Conservation (phyloP, 768 basidiomycete genomes). For the Agrocybe chaxingu region DNA sequence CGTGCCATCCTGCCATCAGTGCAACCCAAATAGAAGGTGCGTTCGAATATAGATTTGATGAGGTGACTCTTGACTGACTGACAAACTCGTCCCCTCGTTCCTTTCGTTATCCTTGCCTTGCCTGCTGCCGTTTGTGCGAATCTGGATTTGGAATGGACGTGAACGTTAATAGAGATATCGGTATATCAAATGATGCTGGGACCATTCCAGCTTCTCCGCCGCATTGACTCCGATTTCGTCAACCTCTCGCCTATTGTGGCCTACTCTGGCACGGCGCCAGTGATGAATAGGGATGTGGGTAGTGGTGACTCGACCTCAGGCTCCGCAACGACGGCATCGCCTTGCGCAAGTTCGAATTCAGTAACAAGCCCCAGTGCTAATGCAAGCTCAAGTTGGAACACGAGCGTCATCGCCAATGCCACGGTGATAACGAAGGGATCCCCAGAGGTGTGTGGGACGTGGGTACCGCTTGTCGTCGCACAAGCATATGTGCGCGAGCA, state of each 20-base stretch:
- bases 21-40: slow-evolving; percentile 71
- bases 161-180: slow-evolving; percentile 50
- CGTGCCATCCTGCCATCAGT: slow-evolving; percentile 58
- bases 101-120: slow-evolving; percentile 1
- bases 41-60: slow-evolving; percentile 15
- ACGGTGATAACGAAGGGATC: slow-evolving; percentile 52
- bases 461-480: slow-evolving; percentile 64
- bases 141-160: too few species aligned
- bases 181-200: slow-evolving; percentile 71
- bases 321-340: not conserved
- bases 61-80: not conserved
- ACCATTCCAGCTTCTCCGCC: slow-evolving; percentile 54
- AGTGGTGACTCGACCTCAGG: slow-evolving; percentile 22
- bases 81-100: slow-evolving; percentile 1
- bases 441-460: slow-evolving; percentile 54
- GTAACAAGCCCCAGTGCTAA: too few species aligned
- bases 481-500: slow-evolving; percentile 51
- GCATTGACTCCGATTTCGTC: slow-evolving; percentile 78
- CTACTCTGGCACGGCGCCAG: slow-evolving; percentile 34
- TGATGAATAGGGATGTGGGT: slow-evolving; percentile 3
- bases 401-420: slow-evolving; percentile 37
- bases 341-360: too few species aligned
- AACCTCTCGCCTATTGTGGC: slow-evolving; percentile 60
- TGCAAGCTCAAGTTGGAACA: too few species aligned
- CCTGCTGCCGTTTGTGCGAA: too few species aligned